These are phyloP conservation scores for Discostella stelligeroides DNA, from an alignment of 108 stramenopile genomes.

Conservation along the genomic window DNA sequence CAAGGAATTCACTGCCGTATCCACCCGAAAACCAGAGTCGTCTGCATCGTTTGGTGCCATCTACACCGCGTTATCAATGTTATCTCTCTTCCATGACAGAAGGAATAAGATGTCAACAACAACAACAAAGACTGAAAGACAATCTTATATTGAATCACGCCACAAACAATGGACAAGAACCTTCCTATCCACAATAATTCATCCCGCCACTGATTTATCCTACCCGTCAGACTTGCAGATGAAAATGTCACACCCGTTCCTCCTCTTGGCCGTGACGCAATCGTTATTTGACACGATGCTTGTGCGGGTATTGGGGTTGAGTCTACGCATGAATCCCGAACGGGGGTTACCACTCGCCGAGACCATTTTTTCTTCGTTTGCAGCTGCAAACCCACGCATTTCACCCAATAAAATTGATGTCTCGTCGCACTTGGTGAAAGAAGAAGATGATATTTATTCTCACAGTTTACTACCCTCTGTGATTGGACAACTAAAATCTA, in stretches of 20 bases:
- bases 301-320: conserved; percentile 35
- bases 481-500: conserved; percentile 43
- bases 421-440: too few relatives aligned
- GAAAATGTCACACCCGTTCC: conserved; percentile 6
- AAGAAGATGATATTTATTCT: conserved; percentile 3
- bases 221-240: conserved; percentile 19
- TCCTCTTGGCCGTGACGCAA: neutral
- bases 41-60: too few relatives aligned
- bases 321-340: conserved; percentile 38
- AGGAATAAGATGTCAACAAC: too few relatives aligned
- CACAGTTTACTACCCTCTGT: conserved; percentile 22
- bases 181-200: neutral
- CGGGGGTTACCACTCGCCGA: conserved; percentile 11
- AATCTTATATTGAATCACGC: neutral
- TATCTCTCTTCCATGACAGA: too few relatives aligned
- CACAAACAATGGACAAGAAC: conserved; percentile 2
- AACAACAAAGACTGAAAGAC: too few relatives aligned
- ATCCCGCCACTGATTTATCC: neutral
- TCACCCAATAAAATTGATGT: too few relatives aligned
- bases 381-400: too few relatives aligned
- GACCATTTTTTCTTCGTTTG: conserved; percentile 14
- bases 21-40: too few relatives aligned
- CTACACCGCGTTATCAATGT: too few relatives aligned
- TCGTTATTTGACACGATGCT: conserved; percentile 21
- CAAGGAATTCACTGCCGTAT: too few relatives aligned